Evolutionary conservation across 179 eudicot species (phyloP).

Genomic region (Corrigiola litoralis): DNA sequence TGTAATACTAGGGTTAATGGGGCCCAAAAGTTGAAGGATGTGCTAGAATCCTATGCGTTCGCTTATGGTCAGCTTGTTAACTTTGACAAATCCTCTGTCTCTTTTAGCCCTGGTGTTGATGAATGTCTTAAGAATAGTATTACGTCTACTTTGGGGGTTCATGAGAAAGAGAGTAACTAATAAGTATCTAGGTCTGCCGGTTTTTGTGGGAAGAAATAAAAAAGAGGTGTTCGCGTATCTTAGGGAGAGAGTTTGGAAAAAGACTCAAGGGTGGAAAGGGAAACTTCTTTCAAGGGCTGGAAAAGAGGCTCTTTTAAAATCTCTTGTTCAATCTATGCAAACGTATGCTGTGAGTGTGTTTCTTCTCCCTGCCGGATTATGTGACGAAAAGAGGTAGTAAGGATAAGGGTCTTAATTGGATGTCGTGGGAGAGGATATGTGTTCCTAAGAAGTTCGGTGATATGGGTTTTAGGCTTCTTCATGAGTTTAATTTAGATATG

Average conservation of each 20-base stretch:
- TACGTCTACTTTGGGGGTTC: neutral
- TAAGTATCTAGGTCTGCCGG: neutral
- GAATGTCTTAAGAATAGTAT: neutral
- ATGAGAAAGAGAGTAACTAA: neutral
- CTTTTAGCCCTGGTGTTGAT: neutral
- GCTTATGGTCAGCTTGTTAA: neutral
- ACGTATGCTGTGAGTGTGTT: neutral
- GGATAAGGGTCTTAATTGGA: neutral
- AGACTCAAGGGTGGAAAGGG: neutral
- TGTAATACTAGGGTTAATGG: neutral
- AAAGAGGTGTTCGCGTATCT: neutral
- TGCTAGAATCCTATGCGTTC: neutral
- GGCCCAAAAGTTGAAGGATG: neutral
- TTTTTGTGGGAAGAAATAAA: neutral
- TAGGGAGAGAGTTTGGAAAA: too few relatives aligned
- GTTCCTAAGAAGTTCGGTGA: neutral
- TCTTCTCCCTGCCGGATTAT: neutral
- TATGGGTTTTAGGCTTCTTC: neutral
- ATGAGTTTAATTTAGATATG: neutral
- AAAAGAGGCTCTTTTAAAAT: neutral
- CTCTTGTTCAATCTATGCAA: neutral
- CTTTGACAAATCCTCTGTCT: too few relatives aligned
- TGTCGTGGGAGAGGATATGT: neutral
- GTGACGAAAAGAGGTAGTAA: neutral
- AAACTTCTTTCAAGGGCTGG: too few relatives aligned